These are phyloP conservation scores for Stylonectria norvegica DNA, from an alignment of 2,329 filamentous ascomycete species.

Conservation along the genomic window DNA sequence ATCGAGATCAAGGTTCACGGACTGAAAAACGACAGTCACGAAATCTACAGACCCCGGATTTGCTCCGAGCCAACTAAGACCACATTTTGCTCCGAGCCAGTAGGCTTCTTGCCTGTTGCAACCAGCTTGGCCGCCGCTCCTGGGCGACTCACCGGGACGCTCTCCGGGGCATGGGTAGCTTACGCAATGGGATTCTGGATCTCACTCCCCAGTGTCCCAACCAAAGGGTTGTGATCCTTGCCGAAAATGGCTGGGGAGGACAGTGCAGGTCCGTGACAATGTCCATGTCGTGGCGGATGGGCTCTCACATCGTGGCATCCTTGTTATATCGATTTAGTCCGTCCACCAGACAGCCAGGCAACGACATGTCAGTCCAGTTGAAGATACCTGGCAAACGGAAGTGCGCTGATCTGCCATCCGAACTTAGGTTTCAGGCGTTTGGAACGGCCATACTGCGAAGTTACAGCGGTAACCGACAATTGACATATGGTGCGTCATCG, in stretches of 20 bases:
- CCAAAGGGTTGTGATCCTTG: slow-evolving; percentile 7
- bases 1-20: too few species aligned
- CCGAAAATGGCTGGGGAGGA: slow-evolving; percentile 6
- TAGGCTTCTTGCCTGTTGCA: background rate
- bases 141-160: slow-evolving; percentile 15
- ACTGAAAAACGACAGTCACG: too few species aligned
- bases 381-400: slow-evolving; percentile 16
- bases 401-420: slow-evolving; percentile 12
- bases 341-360: too few species aligned
- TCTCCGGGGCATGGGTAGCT: slow-evolving; percentile 16
- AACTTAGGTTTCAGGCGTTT: slow-evolving; percentile 4
- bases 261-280: slow-evolving; percentile 9
- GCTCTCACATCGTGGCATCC: slow-evolving; percentile 8
- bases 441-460: slow-evolving; percentile 15
- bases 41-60: slow-evolving; percentile 8
- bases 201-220: slow-evolving; percentile 9
- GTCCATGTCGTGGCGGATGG: slow-evolving; percentile 6
- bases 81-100: slow-evolving; percentile 10
- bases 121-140: slow-evolving; percentile 10
- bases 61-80: slow-evolving; percentile 18
- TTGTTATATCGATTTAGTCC: too few species aligned
- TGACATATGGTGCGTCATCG: slow-evolving; percentile 8
- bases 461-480: slow-evolving; percentile 8
- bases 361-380: too few species aligned
- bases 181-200: slow-evolving; percentile 12